A percentile compares a stretch with the other conserved stretches of the same genome.
Conservation (phyloP, 108 stramenopile species). For the Aurantiochytrium sp. region DNA sequence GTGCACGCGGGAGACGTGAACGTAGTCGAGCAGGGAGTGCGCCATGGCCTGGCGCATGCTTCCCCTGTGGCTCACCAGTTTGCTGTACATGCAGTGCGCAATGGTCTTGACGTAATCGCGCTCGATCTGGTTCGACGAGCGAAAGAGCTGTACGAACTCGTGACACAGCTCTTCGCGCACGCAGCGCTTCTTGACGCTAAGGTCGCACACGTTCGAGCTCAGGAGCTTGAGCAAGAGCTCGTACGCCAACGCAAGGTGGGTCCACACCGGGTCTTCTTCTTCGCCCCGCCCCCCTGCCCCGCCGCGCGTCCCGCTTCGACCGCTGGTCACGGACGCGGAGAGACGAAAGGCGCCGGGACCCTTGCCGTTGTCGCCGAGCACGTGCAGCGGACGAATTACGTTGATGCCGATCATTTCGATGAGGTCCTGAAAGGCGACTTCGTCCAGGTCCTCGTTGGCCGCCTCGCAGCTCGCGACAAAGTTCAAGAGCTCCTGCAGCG, state of each 20-base stretch:
- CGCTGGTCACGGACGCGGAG: too few relatives aligned
- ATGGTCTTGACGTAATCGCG: constrained; percentile 47
- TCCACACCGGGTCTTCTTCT: constrained; percentile 22
- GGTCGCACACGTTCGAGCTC: background rate
- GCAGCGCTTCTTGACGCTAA: constrained; percentile 7
- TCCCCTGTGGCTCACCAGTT: constrained; percentile 33
- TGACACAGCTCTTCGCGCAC: background rate
- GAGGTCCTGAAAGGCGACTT: background rate
- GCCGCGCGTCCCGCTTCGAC: too few relatives aligned
- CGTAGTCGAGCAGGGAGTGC: constrained; percentile 35
- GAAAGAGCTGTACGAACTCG: constrained; percentile 35
- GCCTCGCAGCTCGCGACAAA: background rate
- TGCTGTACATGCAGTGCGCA: constrained; percentile 41
- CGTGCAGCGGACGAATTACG: background rate
- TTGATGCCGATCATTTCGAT: constrained; percentile 6
- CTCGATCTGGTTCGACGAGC: constrained; percentile 37
- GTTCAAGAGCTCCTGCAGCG: background rate
- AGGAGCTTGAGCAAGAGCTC: constrained; percentile 45
- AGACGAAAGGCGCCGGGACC: too few relatives aligned
- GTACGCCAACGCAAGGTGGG: constrained; percentile 42
- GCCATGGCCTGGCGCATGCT: constrained; percentile 36
- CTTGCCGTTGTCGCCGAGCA: background rate
- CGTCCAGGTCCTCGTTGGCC: background rate
- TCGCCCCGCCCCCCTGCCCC: too few relatives aligned
- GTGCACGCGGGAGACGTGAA: constrained; percentile 36